A percentile compares a stretch with the other conserved stretches of the same genome.
These are phyloP conservation scores for apple (Malus domestica) DNA, from an alignment of 306 rosid genomes.

Conservation along the genomic window DNA sequence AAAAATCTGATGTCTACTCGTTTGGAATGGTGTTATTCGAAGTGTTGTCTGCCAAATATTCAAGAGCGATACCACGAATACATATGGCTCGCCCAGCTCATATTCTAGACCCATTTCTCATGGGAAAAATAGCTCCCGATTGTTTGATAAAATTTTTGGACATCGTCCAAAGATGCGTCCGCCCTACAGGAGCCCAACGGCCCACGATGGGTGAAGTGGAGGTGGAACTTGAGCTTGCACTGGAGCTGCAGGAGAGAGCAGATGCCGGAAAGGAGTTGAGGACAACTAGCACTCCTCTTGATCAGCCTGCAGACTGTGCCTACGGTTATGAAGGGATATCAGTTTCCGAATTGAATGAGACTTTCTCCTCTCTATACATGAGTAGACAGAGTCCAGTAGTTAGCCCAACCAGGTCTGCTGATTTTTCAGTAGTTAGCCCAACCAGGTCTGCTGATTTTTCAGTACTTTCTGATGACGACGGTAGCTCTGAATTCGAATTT, in stretches of 20 bases:
- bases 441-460: background rate
- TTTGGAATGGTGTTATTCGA: background rate
- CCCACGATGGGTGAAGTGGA: constrained; percentile 25
- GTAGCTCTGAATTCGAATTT: background rate
- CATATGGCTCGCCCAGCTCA: background rate
- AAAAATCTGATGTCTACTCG: background rate
- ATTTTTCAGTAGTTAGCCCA: no score
- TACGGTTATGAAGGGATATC: background rate
- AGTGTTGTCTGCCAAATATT: background rate
- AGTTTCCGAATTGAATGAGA: background rate
- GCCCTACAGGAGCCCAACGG: background rate
- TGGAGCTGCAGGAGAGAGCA: constrained; percentile 21
- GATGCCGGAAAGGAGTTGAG: background rate
- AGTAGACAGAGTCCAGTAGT: no score
- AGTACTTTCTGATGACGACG: background rate
- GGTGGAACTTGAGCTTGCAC: constrained; percentile 22
- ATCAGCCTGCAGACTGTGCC: background rate
- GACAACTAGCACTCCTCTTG: background rate
- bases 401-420: no score
- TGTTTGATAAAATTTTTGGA: constrained; percentile 11
- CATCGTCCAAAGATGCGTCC: constrained; percentile 10
- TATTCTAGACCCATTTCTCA: constrained; percentile 16
- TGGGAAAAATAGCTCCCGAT: constrained; percentile 21
- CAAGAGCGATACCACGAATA: no score
- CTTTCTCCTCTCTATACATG: background rate